These are phyloP conservation scores for Saturnispora galanensis DNA, from an alignment of 805 yeast genomes.

Conservation along the genomic window DNA sequence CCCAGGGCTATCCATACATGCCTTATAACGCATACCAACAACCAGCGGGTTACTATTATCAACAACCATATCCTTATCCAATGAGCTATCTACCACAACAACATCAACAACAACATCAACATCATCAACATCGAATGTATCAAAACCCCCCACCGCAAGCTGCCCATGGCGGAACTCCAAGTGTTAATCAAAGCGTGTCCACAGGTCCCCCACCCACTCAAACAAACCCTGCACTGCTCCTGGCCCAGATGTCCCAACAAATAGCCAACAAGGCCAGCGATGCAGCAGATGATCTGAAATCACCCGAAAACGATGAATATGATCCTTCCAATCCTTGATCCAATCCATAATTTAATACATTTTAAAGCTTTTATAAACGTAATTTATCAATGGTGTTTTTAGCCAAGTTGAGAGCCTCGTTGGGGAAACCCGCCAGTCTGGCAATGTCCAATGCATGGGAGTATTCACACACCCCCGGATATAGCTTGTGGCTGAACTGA, in stretches of 20 bases:
- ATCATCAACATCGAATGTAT: constrained; percentile 2
- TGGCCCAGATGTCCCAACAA: constrained; percentile 12
- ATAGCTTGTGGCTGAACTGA: constrained; percentile 46
- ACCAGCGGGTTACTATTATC: not conserved
- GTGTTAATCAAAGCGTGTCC: not conserved
- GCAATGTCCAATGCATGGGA: constrained; percentile 78
- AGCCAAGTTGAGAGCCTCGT: constrained; percentile 46
- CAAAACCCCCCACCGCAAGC: not conserved
- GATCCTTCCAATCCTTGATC: constrained; percentile 14
- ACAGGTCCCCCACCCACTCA: not conserved
- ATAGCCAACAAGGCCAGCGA: constrained; percentile 1
- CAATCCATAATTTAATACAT: not conserved
- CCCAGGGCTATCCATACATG: not conserved
- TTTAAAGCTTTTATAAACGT: constrained; percentile 4
- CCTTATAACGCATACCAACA: constrained; percentile 13
- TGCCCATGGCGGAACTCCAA: too few species aligned
- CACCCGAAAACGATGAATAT: constrained; percentile 16
- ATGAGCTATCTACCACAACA: constrained; percentile 2
- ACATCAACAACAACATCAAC: constrained; percentile 6
- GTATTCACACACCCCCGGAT: constrained; percentile 57
- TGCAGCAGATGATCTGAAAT: not conserved
- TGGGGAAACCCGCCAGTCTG: constrained; percentile 69
- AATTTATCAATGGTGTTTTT: constrained; percentile 21
- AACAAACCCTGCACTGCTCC: constrained; percentile 8
- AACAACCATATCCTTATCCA: constrained; percentile 1